Conservation (phyloP, 2,329 filamentous ascomycete species). For the Colletotrichum melonis region DNA sequence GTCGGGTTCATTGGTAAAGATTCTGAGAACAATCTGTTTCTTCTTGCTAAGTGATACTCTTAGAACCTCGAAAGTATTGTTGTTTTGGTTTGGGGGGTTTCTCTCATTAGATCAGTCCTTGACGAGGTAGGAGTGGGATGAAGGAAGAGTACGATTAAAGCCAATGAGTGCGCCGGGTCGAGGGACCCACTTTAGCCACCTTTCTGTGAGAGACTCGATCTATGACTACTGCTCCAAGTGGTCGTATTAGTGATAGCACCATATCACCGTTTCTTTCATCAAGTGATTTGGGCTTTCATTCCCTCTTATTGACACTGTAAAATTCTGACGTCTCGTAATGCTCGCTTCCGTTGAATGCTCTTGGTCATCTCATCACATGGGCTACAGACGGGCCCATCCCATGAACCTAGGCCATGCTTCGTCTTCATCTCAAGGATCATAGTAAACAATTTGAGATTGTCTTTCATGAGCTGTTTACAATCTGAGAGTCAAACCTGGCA, state of each 20-base stretch:
- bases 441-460: background rate
- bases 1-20: constrained; percentile 43
- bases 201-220: background rate
- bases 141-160: background rate
- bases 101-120: background rate
- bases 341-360: too few relatives aligned
- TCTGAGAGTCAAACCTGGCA: background rate
- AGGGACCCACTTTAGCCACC: background rate
- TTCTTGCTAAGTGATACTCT: too few relatives aligned
- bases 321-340: too few relatives aligned
- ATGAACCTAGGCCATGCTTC: too few relatives aligned
- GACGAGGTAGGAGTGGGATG: background rate
- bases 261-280: background rate
- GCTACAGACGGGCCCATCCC: too few relatives aligned
- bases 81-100: background rate
- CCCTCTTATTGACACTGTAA: too few relatives aligned
- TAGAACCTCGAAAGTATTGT: background rate
- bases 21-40: too few relatives aligned
- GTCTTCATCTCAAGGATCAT: too few relatives aligned
- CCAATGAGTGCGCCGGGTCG: background rate
- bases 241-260: background rate
- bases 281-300: background rate
- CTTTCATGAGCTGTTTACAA: background rate
- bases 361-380: too few relatives aligned
- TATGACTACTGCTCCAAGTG: background rate